Conservation (phyloP, 2,329 filamentous ascomycete species). For the Exophiala alcalophila region DNA sequence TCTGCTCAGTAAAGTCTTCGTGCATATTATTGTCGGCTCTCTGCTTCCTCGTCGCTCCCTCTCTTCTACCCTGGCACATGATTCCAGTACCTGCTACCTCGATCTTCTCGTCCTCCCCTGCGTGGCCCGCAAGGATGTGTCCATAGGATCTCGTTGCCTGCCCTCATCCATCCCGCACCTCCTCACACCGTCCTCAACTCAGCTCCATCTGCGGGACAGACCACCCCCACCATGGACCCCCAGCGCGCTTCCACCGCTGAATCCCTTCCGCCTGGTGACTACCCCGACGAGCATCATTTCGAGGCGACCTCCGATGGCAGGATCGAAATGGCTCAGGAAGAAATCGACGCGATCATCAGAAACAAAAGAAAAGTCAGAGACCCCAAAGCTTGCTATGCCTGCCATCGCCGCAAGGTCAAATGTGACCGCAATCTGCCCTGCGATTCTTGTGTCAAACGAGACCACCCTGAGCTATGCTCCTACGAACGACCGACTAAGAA, state of each 20-base stretch:
- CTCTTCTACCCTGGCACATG: too few relatives aligned
- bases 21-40: too few relatives aligned
- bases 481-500: conserved; percentile 50
- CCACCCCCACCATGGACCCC: conserved; percentile 16
- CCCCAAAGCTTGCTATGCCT: conserved; percentile 38
- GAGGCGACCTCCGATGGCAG: conserved; percentile 18
- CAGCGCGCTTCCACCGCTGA: conserved; percentile 12
- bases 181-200: conserved; percentile 1
- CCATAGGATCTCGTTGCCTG: not conserved
- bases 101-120: not conserved
- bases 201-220: not conserved
- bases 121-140: not conserved
- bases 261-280: conserved; percentile 12
- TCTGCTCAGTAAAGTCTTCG: too few relatives aligned
- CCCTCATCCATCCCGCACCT: not conserved
- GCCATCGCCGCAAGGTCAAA: conserved; percentile 39
- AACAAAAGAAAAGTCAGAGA: conserved; percentile 49
- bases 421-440: conserved; percentile 50
- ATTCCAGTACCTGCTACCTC: not conserved
- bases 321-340: conserved; percentile 43
- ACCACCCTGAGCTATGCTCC: conserved; percentile 49
- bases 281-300: conserved; percentile 19
- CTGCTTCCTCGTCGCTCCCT: too few relatives aligned
- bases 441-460: conserved; percentile 49
- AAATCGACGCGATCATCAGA: conserved; percentile 48